Evolutionary conservation across 1,139 yeast species (phyloP).

Genomic region (Trichomonascaceae sp.): DNA sequence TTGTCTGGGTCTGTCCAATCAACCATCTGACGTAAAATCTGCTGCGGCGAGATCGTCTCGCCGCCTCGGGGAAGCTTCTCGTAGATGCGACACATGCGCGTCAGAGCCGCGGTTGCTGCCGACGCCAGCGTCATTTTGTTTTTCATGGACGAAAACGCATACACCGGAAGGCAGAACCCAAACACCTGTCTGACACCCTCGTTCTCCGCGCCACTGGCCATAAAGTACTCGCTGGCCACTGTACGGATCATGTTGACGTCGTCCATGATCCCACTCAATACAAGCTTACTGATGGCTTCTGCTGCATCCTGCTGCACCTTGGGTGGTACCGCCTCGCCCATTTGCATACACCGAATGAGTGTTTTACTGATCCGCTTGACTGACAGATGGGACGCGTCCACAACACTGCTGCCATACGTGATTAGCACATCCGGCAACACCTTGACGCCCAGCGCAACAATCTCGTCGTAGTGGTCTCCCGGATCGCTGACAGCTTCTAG

Average conservation of each 20-base stretch:
- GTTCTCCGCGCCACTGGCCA: conserved; percentile 49
- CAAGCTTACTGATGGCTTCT: conserved; percentile 74
- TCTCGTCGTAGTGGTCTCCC: too few relatives aligned
- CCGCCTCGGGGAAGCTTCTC: conserved; percentile 27
- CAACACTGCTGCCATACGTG: conserved; percentile 56
- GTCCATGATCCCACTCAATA: conserved; percentile 60
- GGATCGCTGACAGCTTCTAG: too few relatives aligned
- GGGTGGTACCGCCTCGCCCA: too few relatives aligned
- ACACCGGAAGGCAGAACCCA: conserved; percentile 82
- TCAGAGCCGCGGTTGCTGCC: conserved; percentile 54
- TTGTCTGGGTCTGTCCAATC: conserved; percentile 79
- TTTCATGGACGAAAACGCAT: conserved; percentile 60
- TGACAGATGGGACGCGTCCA: conserved; percentile 51
- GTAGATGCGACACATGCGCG: conserved; percentile 38
- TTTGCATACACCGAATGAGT: too few relatives aligned
- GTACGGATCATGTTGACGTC: conserved; percentile 56
- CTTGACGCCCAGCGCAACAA: too few relatives aligned
- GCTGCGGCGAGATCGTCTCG: conserved; percentile 37
- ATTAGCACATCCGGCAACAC: conserved; percentile 67
- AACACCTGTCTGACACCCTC: conserved; percentile 67
- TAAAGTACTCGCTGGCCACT: conserved; percentile 60
- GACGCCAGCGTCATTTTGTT: conserved; percentile 62
- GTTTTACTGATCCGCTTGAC: too few relatives aligned
- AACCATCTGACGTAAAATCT: conserved; percentile 60
- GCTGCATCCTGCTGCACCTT: conserved; percentile 76